phyloP scores from a whole-genome alignment of 225 moss, liverwort and hornwort species.

The Marchantia polymorpha region DNA sequence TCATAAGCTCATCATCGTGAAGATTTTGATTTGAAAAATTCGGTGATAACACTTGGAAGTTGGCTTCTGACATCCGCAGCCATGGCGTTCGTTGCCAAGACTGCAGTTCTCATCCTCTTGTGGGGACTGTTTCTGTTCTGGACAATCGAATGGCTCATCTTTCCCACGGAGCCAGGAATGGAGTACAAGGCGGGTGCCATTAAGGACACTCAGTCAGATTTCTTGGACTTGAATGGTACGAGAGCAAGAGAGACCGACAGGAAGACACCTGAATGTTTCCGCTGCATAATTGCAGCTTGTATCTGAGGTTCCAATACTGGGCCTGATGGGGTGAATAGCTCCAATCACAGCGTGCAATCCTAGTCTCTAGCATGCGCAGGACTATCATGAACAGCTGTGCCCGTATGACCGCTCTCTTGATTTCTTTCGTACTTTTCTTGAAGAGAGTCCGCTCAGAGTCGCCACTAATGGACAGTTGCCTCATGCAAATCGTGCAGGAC shows the following conservation, averaged over 20 bases:
- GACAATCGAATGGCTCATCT: constrained; percentile 57
- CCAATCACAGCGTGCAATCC: too few species aligned
- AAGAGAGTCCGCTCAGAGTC: background rate
- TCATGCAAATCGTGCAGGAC: background rate
- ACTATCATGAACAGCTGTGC: too few species aligned
- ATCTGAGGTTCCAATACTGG: too few species aligned
- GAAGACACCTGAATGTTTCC: background rate
- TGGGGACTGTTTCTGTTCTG: constrained; percentile 63
- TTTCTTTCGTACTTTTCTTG: background rate
- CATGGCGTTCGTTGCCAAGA: constrained; percentile 23
- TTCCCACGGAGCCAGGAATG: constrained; percentile 35
- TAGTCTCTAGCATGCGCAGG: too few species aligned
- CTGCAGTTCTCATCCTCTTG: constrained; percentile 37
- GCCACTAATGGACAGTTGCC: background rate
- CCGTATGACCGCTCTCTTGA: background rate
- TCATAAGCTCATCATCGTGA: background rate
- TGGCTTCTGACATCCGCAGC: background rate
- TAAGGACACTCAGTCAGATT: constrained; percentile 30
- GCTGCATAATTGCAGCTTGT: background rate
- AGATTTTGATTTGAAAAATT: background rate
- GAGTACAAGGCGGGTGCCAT: constrained; percentile 47
- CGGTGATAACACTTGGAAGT: background rate
- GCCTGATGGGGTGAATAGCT: too few species aligned
- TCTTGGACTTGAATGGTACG: constrained; percentile 47
- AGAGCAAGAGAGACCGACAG: background rate